phyloP scores from a whole-genome alignment of 495 filamentous ascomycete species.

The Amphirosellinia nigrospora region DNA sequence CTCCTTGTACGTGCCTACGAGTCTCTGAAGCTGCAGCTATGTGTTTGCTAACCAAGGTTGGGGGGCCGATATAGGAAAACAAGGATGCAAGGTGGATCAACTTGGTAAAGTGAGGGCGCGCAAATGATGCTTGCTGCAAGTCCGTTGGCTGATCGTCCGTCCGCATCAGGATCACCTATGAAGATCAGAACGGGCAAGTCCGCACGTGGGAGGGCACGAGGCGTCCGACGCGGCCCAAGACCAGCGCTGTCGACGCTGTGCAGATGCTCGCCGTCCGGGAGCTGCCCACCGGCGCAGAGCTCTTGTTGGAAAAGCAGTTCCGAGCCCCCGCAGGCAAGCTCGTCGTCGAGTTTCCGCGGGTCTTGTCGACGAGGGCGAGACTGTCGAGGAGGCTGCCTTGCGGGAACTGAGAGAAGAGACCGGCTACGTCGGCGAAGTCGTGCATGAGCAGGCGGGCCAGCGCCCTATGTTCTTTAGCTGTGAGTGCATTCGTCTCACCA shows the following conservation, averaged over 20 bases:
- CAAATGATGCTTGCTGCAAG: background rate
- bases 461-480: conserved; percentile 78
- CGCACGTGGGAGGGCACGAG: conserved; percentile 75
- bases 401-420: conserved; percentile 83
- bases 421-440: conserved; percentile 71
- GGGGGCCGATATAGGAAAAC: conserved; percentile 35
- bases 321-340: conserved; percentile 74
- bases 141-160: background rate
- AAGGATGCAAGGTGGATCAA: conserved; percentile 69
- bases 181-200: conserved; percentile 64
- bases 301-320: conserved; percentile 78
- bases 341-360: conserved; percentile 79
- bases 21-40: background rate
- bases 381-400: conserved; percentile 70
- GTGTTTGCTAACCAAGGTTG: background rate
- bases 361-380: conserved; percentile 74
- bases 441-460: conserved; percentile 36
- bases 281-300: conserved; percentile 51
- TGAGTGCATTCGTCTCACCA: conserved; percentile 37
- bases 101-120: conserved; percentile 56
- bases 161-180: conserved; percentile 64
- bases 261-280: conserved; percentile 77
- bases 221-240: conserved; percentile 65
- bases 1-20: conserved; percentile 34
- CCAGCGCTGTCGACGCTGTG: conserved; percentile 73